Percentiles rank a stretch among this genome's conserved stretches.
phyloP scores from a whole-genome alignment of 2,329 filamentous ascomycete genomes.

The Talaromyces rugulosus region DNA sequence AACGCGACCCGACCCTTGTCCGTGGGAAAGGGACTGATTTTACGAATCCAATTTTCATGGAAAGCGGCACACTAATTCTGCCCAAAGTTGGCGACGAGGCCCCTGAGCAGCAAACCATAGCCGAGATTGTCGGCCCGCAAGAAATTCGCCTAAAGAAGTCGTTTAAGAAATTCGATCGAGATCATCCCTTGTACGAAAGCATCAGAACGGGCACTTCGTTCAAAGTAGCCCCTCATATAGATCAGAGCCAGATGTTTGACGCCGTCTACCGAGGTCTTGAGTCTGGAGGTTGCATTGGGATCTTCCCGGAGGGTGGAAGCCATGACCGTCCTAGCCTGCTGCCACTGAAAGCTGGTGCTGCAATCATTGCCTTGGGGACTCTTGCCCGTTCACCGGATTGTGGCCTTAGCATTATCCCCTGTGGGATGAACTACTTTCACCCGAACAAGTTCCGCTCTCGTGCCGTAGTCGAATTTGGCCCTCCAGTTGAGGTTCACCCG shows the following conservation, averaged over 20 bases:
- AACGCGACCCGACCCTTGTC: slow-evolving; percentile 76
- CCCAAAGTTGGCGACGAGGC: slow-evolving; percentile 74
- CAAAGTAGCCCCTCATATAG: slow-evolving; percentile 86
- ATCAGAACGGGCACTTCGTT: slow-evolving; percentile 66
- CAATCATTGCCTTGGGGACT: slow-evolving; percentile 93
- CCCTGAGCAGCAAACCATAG: slow-evolving; percentile 76
- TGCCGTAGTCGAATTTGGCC: slow-evolving; percentile 91
- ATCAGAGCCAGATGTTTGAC: slow-evolving; percentile 90
- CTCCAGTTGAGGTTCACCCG: slow-evolving; percentile 77
- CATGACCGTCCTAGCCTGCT: slow-evolving; percentile 90
- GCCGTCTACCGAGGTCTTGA: slow-evolving; percentile 82
- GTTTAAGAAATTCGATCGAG: slow-evolving; percentile 64
- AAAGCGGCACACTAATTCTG: slow-evolving; percentile 79
- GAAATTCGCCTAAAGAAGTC: slow-evolving; percentile 83
- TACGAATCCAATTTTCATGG: slow-evolving; percentile 63
- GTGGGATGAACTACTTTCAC: slow-evolving; percentile 99
- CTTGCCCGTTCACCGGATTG: slow-evolving; percentile 80
- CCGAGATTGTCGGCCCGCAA: slow-evolving; percentile 72
- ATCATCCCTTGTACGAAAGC: slow-evolving; percentile 50
- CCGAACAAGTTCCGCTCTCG: slow-evolving; percentile 96
- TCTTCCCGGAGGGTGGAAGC: slow-evolving; percentile 94
- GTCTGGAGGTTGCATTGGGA: slow-evolving; percentile 83
- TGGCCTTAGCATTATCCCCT: slow-evolving; percentile 87
- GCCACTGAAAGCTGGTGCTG: slow-evolving; percentile 91
- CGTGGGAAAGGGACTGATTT: slow-evolving; percentile 81